These are phyloP conservation scores for Arabidopsis arenosa DNA, from an alignment of 345 rosid species.

Conservation along the genomic window DNA sequence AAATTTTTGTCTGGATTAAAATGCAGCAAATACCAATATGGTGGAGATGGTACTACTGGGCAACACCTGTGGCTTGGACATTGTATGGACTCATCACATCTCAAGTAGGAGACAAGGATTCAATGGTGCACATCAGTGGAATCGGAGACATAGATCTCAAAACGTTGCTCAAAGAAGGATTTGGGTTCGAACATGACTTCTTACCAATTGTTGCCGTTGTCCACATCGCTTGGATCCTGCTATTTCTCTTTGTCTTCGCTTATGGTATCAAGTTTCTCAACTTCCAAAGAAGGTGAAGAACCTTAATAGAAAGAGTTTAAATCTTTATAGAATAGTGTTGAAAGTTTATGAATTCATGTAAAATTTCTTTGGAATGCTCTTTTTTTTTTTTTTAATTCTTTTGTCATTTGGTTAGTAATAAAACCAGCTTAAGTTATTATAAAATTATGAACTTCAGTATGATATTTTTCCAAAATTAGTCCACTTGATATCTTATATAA, in stretches of 20 bases:
- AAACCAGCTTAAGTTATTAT: neutral
- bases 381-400: neutral
- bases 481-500: neutral
- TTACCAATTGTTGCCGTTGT: conserved; percentile 62
- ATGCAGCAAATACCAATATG: conserved; percentile 70
- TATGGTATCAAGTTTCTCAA: conserved; percentile 63
- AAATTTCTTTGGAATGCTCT: neutral
- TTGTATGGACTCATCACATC: conserved; percentile 67
- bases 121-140: conserved; percentile 52
- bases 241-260: conserved; percentile 57
- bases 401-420: conserved; percentile 17
- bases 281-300: conserved; percentile 59
- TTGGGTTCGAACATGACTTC: conserved; percentile 62
- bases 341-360: neutral
- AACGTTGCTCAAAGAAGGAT: conserved; percentile 47
- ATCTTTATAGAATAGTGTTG: conserved; percentile 11
- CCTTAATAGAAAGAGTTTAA: neutral
- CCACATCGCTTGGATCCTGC: conserved; percentile 54
- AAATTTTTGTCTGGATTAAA: neutral
- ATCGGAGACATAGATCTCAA: conserved; percentile 37
- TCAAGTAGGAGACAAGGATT: conserved; percentile 65
- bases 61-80: conserved; percentile 78
- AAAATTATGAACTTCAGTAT: neutral
- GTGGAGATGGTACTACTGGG: conserved; percentile 97
- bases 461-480: neutral